phyloP scores from a whole-genome alignment of 2,329 filamentous ascomycete species.

The Epicoccum nigrum region DNA sequence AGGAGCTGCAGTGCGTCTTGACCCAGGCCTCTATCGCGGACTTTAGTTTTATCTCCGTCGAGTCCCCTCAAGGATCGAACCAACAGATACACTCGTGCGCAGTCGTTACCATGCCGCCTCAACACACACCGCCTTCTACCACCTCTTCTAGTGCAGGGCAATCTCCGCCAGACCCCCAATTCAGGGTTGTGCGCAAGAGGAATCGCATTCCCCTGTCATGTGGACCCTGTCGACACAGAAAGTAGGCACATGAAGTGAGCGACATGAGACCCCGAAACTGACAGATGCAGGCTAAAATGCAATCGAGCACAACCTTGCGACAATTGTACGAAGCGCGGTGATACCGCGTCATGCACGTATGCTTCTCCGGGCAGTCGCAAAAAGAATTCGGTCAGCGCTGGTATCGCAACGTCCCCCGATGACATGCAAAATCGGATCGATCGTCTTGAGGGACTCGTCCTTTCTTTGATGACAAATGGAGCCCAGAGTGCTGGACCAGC shows the following conservation, averaged over 20 bases:
- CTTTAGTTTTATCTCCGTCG: slow-evolving; percentile 32
- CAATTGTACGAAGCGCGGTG: slow-evolving; percentile 89
- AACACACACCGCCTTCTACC: slow-evolving; percentile 72
- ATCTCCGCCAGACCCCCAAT: slow-evolving; percentile 86
- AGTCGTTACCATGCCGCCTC: slow-evolving; percentile 64
- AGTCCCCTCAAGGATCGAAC: slow-evolving; percentile 8
- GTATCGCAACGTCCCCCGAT: slow-evolving; percentile 70
- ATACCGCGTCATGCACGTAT: slow-evolving; percentile 83
- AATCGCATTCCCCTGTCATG: slow-evolving; percentile 93
- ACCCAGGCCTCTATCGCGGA: slow-evolving; percentile 20
- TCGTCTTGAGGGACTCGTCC: slow-evolving; percentile 85
- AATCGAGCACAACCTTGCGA: slow-evolving; percentile 90
- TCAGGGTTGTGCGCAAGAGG: slow-evolving; percentile 86
- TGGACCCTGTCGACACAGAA: slow-evolving; percentile 87
- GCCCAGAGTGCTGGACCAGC: slow-evolving; percentile 64
- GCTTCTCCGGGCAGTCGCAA: slow-evolving; percentile 72
- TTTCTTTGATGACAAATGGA: slow-evolving; percentile 93
- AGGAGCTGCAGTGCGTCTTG: slow-evolving; percentile 1
- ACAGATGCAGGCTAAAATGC: slow-evolving; percentile 74
- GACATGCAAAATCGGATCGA: slow-evolving; percentile 99
- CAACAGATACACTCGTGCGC: not conserved
- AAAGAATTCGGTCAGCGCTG: slow-evolving; percentile 66
- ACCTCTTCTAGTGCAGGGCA: slow-evolving; percentile 76
- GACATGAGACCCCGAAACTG: slow-evolving; percentile 29
- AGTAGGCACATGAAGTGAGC: slow-evolving; percentile 60